These are phyloP conservation scores for Groenewaldozyma auringiensis DNA, from an alignment of 1,139 yeast species.

Conservation along the genomic window DNA sequence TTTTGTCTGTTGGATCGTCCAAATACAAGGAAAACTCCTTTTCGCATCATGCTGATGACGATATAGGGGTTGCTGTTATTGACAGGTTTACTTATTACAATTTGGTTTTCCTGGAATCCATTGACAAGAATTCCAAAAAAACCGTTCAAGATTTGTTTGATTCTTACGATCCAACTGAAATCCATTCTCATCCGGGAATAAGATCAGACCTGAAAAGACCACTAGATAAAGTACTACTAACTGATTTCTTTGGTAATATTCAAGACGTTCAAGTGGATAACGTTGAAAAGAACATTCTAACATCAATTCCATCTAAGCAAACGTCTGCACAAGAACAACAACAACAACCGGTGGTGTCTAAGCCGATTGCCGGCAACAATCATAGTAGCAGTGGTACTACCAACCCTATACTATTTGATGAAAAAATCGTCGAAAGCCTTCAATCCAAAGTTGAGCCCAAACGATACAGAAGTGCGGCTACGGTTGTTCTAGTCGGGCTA, in stretches of 20 bases:
- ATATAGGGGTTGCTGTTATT: conserved; percentile 95
- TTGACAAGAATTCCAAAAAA: conserved; percentile 62
- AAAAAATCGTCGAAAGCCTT: not conserved
- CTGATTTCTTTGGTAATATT: conserved; percentile 93
- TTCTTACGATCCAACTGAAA: conserved; percentile 72
- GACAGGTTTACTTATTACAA: conserved; percentile 93
- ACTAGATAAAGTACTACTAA: conserved; percentile 61
- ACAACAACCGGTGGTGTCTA: too few species aligned
- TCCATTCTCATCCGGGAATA: conserved; percentile 89
- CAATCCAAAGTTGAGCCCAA: not conserved
- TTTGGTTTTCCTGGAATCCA: conserved; percentile 73
- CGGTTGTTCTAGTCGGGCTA: not conserved
- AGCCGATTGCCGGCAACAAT: not conserved
- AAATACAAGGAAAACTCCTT: conserved; percentile 82
- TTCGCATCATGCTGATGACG: conserved; percentile 92
- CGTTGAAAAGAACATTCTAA: conserved; percentile 22
- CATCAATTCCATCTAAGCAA: conserved; percentile 11
- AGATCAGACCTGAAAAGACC: conserved; percentile 67
- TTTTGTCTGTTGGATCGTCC: conserved; percentile 91
- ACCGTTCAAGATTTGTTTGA: conserved; percentile 80
- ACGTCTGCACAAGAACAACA: not conserved
- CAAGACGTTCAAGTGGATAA: conserved; percentile 71
- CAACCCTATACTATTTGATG: not conserved
- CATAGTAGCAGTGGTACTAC: not conserved
- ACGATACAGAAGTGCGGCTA: not conserved